These are phyloP conservation scores for Centella asiatica DNA, from an alignment of 129 eudicot genomes.

Conservation along the genomic window DNA sequence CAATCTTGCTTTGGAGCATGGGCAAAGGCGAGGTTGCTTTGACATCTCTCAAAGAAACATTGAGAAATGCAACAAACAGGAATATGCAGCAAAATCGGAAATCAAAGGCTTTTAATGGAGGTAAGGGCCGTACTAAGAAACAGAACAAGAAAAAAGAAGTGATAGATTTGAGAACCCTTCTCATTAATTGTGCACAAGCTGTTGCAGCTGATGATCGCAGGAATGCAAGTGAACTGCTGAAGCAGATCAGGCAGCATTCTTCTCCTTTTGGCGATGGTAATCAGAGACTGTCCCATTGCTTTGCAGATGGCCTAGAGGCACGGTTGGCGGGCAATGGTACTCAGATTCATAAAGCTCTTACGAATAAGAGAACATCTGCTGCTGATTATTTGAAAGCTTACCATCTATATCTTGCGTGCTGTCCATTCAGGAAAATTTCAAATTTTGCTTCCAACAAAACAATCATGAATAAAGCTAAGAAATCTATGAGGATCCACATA, in stretches of 20 bases:
- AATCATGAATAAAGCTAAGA: slow-evolving; percentile 31
- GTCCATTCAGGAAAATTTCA: slow-evolving; percentile 63
- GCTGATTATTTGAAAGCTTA: slow-evolving; percentile 68
- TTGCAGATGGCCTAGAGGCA: slow-evolving; percentile 78
- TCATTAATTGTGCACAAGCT: slow-evolving; percentile 67
- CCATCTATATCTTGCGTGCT: slow-evolving; percentile 42
- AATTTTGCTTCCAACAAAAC: slow-evolving; percentile 51
- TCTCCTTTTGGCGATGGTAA: slow-evolving; percentile 70
- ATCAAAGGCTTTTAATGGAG: slow-evolving; percentile 30
- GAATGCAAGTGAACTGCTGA: slow-evolving; percentile 50
- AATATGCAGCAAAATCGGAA: slow-evolving; percentile 26
- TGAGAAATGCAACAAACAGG: slow-evolving; percentile 39
- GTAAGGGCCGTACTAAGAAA: slow-evolving; percentile 51
- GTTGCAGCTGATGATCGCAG: slow-evolving; percentile 53
- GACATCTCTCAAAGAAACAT: slow-evolving; percentile 34
- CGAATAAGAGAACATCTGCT: slow-evolving; percentile 55
- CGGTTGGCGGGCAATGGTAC: slow-evolving; percentile 80
- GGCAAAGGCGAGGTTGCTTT: slow-evolving; percentile 39
- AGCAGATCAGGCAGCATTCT: slow-evolving; percentile 51
- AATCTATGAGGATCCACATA: slow-evolving; percentile 43
- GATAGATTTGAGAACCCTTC: slow-evolving; percentile 61
- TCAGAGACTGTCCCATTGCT: slow-evolving; percentile 69
- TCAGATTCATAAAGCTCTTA: slow-evolving; percentile 39
- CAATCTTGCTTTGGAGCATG: slow-evolving; percentile 44
- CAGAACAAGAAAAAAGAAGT: slow-evolving; percentile 57